Percentiles rank a stretch among this genome's conserved stretches.
These are phyloP conservation scores for Candida buenavistaensis DNA, from an alignment of 1,139 yeast species.

Conservation along the genomic window DNA sequence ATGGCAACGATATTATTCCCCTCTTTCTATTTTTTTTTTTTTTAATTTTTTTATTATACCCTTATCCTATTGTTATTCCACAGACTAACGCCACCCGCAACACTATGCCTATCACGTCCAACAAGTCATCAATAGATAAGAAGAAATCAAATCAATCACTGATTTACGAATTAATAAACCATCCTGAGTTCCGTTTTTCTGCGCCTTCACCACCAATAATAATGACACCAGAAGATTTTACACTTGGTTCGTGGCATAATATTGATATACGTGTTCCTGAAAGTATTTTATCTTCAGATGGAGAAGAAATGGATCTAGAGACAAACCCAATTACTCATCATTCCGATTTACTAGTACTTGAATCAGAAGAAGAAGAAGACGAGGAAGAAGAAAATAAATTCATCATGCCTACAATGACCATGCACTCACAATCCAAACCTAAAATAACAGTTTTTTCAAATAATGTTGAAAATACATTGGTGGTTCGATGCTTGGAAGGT, in stretches of 20 bases:
- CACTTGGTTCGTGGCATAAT: constrained; percentile 1
- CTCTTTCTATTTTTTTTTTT: too few species aligned
- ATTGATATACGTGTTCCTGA: constrained; percentile 1
- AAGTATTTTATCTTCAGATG: constrained; percentile 1
- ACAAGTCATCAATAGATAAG: too few species aligned
- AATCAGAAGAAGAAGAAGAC: neutral
- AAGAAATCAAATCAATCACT: too few species aligned
- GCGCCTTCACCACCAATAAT: neutral
- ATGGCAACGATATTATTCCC: too few species aligned
- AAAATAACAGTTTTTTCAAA: neutral
- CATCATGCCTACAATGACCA: neutral
- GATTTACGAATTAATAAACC: neutral
- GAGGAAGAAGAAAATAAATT: constrained; percentile 1
- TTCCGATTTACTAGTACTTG: neutral
- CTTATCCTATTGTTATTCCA: too few species aligned
- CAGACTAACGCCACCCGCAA: too few species aligned
- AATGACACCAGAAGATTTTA: constrained; percentile 1
- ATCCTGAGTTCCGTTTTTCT: neutral
- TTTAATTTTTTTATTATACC: neutral
- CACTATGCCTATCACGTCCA: too few species aligned
- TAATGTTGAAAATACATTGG: neutral
- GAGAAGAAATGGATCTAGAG: constrained; percentile 1
- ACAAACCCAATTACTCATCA: neutral
- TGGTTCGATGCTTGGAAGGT: neutral
- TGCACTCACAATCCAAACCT: neutral